phyloP scores from a whole-genome alignment of 768 basidiomycete species.

The Boletus sp. region DNA sequence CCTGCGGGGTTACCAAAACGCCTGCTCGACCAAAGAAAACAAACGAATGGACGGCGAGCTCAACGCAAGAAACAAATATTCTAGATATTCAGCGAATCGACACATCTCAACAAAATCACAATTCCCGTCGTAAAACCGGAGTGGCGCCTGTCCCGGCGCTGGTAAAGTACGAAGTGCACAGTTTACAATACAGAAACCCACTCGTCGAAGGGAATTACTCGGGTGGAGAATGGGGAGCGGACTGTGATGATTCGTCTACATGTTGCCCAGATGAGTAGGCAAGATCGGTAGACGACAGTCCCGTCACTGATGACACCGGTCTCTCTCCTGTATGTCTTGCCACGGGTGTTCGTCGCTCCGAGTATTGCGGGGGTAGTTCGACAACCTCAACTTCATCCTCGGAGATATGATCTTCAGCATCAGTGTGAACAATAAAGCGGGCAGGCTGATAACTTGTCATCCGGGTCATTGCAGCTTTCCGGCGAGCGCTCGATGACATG shows the following conservation, averaged over 20 bases:
- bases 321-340: conserved; percentile 1
- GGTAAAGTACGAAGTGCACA: background rate
- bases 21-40: conserved; percentile 3
- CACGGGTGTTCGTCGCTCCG: conserved; percentile 41
- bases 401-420: conserved; percentile 55
- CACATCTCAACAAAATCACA: background rate
- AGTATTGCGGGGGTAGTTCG: conserved; percentile 76
- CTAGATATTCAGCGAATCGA: conserved; percentile 1
- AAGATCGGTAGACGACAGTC: conserved; percentile 4
- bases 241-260: background rate
- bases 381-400: conserved; percentile 51
- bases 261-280: conserved; percentile 12
- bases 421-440: conserved; percentile 66
- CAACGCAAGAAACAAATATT: conserved; percentile 6
- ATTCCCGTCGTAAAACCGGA: background rate
- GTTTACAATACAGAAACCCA: background rate
- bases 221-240: conserved; percentile 8
- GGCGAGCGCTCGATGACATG: conserved; percentile 40
- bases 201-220: conserved; percentile 3
- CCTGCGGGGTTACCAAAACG: background rate
- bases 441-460: conserved; percentile 38
- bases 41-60: conserved; percentile 2
- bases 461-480: conserved; percentile 58
- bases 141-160: background rate
- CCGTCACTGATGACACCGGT: conserved; percentile 13